Base-by-base conservation (phyloP, 2,329 filamentous ascomycete species). In the Xylariaceae sp. region DNA sequence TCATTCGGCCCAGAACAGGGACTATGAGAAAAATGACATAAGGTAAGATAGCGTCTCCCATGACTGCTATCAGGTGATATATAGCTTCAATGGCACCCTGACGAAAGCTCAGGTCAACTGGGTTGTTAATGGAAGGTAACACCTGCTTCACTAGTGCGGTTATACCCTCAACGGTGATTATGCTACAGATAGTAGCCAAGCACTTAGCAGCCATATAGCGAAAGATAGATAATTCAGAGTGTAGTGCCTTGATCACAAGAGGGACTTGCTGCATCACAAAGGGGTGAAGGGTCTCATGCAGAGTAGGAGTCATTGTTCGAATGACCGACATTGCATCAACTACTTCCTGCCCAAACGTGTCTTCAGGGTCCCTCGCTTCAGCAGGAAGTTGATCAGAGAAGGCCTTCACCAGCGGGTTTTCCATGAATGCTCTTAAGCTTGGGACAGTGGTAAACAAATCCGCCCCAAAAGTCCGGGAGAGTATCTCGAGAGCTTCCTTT, bases 21-120 rank as follows among this genome's bases (percentile, higher is more conserved):
- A 97, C 95, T 54, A 99, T 95, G 61, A 99, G 84, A 84, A 99
- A 99, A 66, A 99, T 97, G 59, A 99, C 94, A 67, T 99, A 99
- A 3, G 95, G 94, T 24, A 99, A 75, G 52, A 99, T 99, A 30
- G 85, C 83, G 69, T 97, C 94, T 58, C 96, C 94, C 94, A 99
- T 99, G 45, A 97, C 92, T 55, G 95, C 91, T 60, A 99, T 99
- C 54, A 99, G 78, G 72, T 99, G 94, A 70, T 99, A 99, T 55
- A 99, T 89, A 64, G 86, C 91, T 73, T 99, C 94, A 52, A 96
- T 94, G 5, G 91, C 92, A 58, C 94, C 94, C 75, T 99, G 94
- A 32, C 94, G 87, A 74, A 88, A 89, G 67, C 91, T 87, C 24
- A 97, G 81, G 66, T 99, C 93, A 55, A 95, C 75, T 1, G 91